Evolutionary conservation across 441 rosid genomes (phyloP).

Genomic region (Populus hybrid): DNA sequence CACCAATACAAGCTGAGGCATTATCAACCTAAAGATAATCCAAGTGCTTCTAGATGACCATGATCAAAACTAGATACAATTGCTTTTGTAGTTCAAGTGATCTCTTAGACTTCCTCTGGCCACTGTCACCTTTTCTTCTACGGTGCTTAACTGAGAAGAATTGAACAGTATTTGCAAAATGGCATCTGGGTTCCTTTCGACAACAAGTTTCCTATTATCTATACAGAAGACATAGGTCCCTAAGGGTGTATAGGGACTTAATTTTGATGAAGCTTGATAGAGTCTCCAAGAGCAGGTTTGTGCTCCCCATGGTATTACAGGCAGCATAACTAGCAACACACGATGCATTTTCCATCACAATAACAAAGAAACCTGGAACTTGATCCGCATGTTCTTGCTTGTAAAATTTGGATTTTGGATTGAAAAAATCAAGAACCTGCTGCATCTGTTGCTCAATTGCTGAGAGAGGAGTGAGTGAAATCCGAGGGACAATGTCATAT

Average conservation of each 20-base stretch:
- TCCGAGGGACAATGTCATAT: constrained; percentile 69
- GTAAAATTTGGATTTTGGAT: constrained; percentile 14
- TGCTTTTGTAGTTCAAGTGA: constrained; percentile 42
- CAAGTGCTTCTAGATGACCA: constrained; percentile 31
- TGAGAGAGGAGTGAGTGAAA: constrained; percentile 52
- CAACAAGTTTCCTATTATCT: constrained; percentile 33
- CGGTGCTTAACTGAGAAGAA: constrained; percentile 43
- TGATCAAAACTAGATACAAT: constrained; percentile 23
- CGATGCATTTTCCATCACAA: constrained; percentile 48
- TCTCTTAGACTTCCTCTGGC: constrained; percentile 41
- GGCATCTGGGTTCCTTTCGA: constrained; percentile 62
- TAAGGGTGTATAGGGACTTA: constrained; percentile 73
- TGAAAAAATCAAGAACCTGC: constrained; percentile 33
- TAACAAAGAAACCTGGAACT: constrained; percentile 25
- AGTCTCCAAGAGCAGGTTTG: constrained; percentile 54
- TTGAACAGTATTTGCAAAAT: constrained; percentile 66
- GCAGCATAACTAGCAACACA: constrained; percentile 52
- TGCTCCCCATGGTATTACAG: constrained; percentile 52
- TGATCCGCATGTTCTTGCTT: constrained; percentile 10
- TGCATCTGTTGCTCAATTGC: constrained; percentile 30
- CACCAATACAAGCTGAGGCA: constrained; percentile 24
- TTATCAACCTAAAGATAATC: constrained; percentile 28
- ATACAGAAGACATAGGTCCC: constrained; percentile 64
- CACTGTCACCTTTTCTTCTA: constrained; percentile 25
- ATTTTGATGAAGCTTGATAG: constrained; percentile 45